Evolutionary conservation across 2,329 filamentous ascomycete genomes (phyloP).

Genomic region (Trematosphaeria pertusa): DNA sequence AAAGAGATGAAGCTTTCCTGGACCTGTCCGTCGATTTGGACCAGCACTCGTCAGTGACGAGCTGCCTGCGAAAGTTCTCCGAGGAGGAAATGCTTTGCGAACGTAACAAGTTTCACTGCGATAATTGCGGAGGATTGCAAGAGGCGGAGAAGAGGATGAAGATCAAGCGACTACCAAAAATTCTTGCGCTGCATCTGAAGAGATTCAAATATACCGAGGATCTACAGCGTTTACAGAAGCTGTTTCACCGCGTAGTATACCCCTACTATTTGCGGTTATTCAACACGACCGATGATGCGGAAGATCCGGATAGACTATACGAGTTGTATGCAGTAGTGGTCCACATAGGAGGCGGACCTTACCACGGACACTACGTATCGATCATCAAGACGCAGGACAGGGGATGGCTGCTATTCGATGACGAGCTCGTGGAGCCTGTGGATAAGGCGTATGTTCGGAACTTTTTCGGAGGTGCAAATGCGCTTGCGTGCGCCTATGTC

Average conservation of each 20-base stretch:
- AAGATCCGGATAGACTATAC: slow-evolving; percentile 91
- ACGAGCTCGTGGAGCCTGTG: slow-evolving; percentile 98
- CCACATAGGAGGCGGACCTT: slow-evolving; percentile 94
- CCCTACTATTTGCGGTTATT: slow-evolving; percentile 96
- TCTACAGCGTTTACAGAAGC: slow-evolving; percentile 88
- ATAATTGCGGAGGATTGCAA: slow-evolving; percentile 93
- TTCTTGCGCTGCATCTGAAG: slow-evolving; percentile 91
- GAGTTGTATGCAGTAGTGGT: slow-evolving; percentile 97
- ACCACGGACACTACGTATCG: slow-evolving; percentile 96
- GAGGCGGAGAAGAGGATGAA: slow-evolving; percentile 99
- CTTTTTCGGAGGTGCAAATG: slow-evolving; percentile 89
- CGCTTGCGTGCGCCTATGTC: slow-evolving; percentile 93
- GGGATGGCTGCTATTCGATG: slow-evolving; percentile 95
- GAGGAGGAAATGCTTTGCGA: slow-evolving; percentile 98
- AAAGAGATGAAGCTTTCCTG: slow-evolving; percentile 93
- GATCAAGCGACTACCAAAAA: slow-evolving; percentile 90
- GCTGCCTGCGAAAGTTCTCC: slow-evolving; percentile 93
- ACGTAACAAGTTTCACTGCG: slow-evolving; percentile 98
- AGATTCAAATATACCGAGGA: slow-evolving; percentile 99
- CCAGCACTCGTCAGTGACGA: slow-evolving; percentile 94
- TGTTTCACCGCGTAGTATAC: slow-evolving; percentile 96
- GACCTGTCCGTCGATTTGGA: slow-evolving; percentile 96
- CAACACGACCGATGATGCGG: slow-evolving; percentile 95
- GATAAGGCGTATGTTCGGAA: slow-evolving; percentile 96
- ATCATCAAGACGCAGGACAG: slow-evolving; percentile 97